Evolutionary conservation across 1,139 yeast genomes (phyloP).

Genomic region (Magnusiomyces fungicola): DNA sequence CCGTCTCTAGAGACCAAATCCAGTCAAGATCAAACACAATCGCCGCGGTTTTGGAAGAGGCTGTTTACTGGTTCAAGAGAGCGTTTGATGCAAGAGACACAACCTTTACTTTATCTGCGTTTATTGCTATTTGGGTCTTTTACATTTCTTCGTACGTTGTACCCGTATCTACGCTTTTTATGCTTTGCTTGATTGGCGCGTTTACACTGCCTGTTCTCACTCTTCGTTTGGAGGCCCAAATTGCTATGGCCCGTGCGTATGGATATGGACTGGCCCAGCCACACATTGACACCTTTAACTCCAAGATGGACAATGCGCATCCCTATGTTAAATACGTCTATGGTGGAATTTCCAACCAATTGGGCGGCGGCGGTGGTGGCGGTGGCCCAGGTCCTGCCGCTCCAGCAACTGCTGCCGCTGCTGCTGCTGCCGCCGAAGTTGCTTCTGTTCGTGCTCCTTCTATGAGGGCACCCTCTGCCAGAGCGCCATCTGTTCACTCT

Average conservation of each 20-base stretch:
- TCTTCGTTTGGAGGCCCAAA: not conserved
- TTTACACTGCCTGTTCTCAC: conserved; percentile 61
- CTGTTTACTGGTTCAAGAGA: conserved; percentile 42
- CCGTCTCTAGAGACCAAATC: conserved; percentile 27
- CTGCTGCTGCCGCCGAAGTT: conserved; percentile 21
- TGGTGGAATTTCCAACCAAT: conserved; percentile 36
- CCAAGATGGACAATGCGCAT: conserved; percentile 47
- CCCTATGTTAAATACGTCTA: conserved; percentile 42
- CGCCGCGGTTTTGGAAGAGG: conserved; percentile 27
- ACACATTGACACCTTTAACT: conserved; percentile 33
- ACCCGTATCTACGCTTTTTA: conserved; percentile 60
- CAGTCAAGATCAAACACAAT: conserved; percentile 28
- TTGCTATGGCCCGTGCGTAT: not conserved
- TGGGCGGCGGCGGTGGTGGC: conserved; percentile 27
- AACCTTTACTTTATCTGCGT: conserved; percentile 65
- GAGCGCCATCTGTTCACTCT: conserved; percentile 6
- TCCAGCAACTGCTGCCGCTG: conserved; percentile 16
- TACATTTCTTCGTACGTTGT: conserved; percentile 72
- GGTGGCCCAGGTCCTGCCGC: conserved; percentile 23
- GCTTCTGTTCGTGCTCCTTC: conserved; percentile 12
- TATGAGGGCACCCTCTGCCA: conserved; percentile 5
- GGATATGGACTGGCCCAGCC: not conserved
- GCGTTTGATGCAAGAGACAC: conserved; percentile 60
- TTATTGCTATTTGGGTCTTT: conserved; percentile 54
- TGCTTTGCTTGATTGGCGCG: conserved; percentile 50